These are phyloP conservation scores for Aschersonia sp. DNA, from an alignment of 2,329 filamentous ascomycete species.

Conservation along the genomic window DNA sequence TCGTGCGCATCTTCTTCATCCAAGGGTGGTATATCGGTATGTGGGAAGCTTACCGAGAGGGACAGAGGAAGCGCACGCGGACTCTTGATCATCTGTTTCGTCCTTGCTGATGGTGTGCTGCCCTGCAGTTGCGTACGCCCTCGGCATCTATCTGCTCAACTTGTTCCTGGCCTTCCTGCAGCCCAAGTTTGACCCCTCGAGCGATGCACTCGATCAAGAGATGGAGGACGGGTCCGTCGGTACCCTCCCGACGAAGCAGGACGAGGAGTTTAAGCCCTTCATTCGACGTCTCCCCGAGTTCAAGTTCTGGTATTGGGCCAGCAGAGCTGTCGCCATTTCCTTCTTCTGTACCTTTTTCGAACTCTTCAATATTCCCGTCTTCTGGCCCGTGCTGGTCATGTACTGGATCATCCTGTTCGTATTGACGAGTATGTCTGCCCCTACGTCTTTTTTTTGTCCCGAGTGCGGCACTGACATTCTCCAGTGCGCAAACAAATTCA, in stretches of 20 bases:
- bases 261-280: slow-evolving; percentile 96
- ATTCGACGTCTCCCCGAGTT: slow-evolving; percentile 94
- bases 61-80: too few relatives aligned
- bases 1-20: slow-evolving; percentile 73
- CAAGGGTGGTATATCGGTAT: slow-evolving; percentile 98
- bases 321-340: slow-evolving; percentile 66
- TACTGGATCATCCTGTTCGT: slow-evolving; percentile 98
- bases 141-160: slow-evolving; percentile 97
- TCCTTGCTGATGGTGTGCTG: background rate
- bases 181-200: slow-evolving; percentile 96
- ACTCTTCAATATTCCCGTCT: slow-evolving; percentile 92
- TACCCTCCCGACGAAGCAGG: slow-evolving; percentile 79
- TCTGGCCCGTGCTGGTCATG: slow-evolving; percentile 96
- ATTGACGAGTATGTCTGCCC: slow-evolving; percentile 64
- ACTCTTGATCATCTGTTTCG: background rate
- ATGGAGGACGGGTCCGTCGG: slow-evolving; percentile 84
- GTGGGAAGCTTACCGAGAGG: slow-evolving; percentile 6
- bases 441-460: background rate
- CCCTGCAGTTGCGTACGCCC: slow-evolving; percentile 72
- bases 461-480: background rate
- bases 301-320: slow-evolving; percentile 99
- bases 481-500: slow-evolving; percentile 97
- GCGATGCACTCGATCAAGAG: slow-evolving; percentile 79
- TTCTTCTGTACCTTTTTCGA: slow-evolving; percentile 88
- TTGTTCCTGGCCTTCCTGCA: slow-evolving; percentile 97